Percentiles rank a stretch among this genome's conserved stretches.
These are phyloP conservation scores for Paramecium primaurelia DNA, from an alignment of 73 alveolate genomes.

Conservation along the genomic window DNA sequence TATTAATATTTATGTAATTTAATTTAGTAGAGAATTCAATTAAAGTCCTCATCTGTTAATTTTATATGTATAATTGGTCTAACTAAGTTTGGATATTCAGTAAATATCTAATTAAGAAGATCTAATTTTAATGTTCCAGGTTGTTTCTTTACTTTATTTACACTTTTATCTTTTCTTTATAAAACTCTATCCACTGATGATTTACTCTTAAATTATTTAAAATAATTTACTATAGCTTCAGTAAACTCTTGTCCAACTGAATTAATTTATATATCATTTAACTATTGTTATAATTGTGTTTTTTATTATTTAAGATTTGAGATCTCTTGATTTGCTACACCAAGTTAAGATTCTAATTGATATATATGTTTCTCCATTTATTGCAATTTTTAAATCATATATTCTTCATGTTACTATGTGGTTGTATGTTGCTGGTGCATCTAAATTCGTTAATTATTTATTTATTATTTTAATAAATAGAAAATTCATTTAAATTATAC, in stretches of 20 bases:
- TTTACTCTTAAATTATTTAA: background rate
- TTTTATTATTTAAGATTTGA: background rate
- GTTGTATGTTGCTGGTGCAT: background rate
- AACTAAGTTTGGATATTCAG: background rate
- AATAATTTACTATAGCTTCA: background rate
- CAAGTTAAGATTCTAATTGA: background rate
- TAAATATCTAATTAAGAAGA: background rate
- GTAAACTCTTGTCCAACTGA: background rate
- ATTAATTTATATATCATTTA: background rate
- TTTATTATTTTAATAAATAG: background rate
- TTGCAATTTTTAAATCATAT: background rate
- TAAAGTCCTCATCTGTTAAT: background rate
- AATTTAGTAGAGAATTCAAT: background rate
- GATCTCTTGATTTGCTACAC: background rate
- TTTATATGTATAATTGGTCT: background rate
- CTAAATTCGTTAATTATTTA: background rate
- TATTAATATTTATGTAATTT: background rate
- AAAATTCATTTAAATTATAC: background rate
- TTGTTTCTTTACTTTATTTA: background rate
- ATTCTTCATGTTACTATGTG: background rate
- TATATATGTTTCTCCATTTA: background rate
- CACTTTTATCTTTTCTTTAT: background rate
- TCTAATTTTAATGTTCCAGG: background rate
- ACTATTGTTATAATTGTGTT: background rate
- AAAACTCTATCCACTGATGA: background rate